A percentile compares a stretch with the other conserved stretches of the same genome.
These are phyloP conservation scores for Chimonanthus salicifolius DNA, from an alignment of 164 flowering plant genomes.

Conservation along the genomic window DNA sequence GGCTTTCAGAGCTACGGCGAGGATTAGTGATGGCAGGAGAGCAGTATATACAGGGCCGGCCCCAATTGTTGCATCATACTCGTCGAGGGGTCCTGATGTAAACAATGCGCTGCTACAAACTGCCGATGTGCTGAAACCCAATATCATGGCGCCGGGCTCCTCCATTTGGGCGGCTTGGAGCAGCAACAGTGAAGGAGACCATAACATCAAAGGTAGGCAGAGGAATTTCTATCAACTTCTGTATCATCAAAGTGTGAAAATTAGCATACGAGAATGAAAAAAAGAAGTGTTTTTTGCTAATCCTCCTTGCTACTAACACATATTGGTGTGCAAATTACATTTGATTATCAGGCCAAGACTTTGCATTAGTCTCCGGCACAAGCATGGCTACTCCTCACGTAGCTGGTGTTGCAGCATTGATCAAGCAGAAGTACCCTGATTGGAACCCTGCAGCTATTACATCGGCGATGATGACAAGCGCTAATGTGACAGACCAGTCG, in stretches of 20 bases:
- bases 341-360: slow-evolving; percentile 31
- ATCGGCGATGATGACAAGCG: slow-evolving; percentile 59
- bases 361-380: slow-evolving; percentile 54
- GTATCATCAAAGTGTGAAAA: background rate
- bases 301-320: too few species aligned
- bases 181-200: slow-evolving; percentile 45
- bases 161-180: slow-evolving; percentile 69
- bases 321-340: background rate
- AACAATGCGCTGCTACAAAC: slow-evolving; percentile 44
- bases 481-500: slow-evolving; percentile 23
- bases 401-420: slow-evolving; percentile 55
- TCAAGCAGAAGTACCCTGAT: slow-evolving; percentile 48
- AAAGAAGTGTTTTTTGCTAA: background rate
- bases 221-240: background rate
- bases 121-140: slow-evolving; percentile 60
- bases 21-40: slow-evolving; percentile 46
- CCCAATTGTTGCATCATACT: slow-evolving; percentile 50
- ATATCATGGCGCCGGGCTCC: slow-evolving; percentile 60
- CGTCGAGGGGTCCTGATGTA: slow-evolving; percentile 63
- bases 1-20: slow-evolving; percentile 37
- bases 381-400: slow-evolving; percentile 67
- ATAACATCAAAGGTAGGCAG: slow-evolving; percentile 26
- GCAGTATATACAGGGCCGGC: slow-evolving; percentile 38
- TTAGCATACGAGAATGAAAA: background rate
- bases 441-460: slow-evolving; percentile 54